Base-by-base conservation (phyloP, 2,329 filamentous ascomycete genomes). In the Stagonosporopsis chrysanthemi region DNA sequence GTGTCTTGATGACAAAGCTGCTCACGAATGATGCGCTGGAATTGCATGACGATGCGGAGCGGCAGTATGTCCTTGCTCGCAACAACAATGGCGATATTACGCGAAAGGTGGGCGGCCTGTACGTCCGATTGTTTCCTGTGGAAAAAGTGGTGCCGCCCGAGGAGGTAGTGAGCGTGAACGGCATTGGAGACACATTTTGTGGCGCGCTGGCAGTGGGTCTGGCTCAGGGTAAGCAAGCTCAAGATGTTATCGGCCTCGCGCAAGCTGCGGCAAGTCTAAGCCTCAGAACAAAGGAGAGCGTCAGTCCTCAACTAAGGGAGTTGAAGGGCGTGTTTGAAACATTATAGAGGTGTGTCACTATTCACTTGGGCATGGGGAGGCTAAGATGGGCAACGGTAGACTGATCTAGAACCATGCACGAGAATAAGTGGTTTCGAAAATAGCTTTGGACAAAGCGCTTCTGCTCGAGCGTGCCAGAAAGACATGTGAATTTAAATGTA, bases 121-220 rank as follows among this genome's bases (percentile, higher is more conserved):
- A 97, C 70, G 92, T 97, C 88, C 78, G 87, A 6, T 73, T 88
- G 0, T 79, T 91, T 73, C 86, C 90, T 0, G 81, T 90, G 0
- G 85, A 84, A 0, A 87, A 90, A 71, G 78, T 80, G 15, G 82
- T 97, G 6, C 56, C 66, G 2, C 75, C 80, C 0, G 78, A 84
- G 19, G 86, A 95, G 24, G 82, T 96, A 1, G 87, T 94, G 1
- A 97, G 92, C 43, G 94, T 98, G 9, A 98, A 98, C 73, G 95
- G 94, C 0, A 92, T 92, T 2, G 95, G 95, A 0, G 95, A 99
- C 77, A 97, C 95, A 0, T 93, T 98, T 74, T 81, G 96, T 8
- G 95, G 94, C 0, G 89, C 92, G 14, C 67, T 97, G 53, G 80
- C 97, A n/a, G 89, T 92, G 1, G 91, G 90, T 0, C 74, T 98